Evolutionary conservation across 2,329 filamentous ascomycete genomes (phyloP).

Genomic region (Taxawa tesnikishii): DNA sequence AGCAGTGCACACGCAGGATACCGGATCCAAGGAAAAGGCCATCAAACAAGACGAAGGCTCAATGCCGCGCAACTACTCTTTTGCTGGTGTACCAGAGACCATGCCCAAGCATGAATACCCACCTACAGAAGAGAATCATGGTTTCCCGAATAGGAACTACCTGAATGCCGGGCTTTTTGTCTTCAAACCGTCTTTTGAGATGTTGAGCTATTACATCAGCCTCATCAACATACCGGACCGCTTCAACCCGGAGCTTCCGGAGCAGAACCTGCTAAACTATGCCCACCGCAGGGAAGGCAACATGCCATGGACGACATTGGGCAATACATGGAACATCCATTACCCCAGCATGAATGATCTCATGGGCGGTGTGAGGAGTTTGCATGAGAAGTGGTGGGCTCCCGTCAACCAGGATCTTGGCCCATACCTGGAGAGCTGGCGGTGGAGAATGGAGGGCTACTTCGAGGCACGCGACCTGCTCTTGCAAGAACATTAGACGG

Average conservation of each 20-base stretch:
- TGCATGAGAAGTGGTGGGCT: constrained; percentile 30
- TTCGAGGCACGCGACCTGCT: constrained; percentile 18
- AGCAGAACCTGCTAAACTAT: constrained; percentile 24
- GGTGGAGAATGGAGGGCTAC: constrained; percentile 24
- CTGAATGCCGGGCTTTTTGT: constrained; percentile 24
- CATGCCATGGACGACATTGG: constrained; percentile 27
- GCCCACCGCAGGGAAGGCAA: constrained; percentile 23
- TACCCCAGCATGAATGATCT: constrained; percentile 23
- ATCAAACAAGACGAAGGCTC: constrained; percentile 15
- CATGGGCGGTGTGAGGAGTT: constrained; percentile 20
- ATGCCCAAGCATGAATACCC: constrained; percentile 19
- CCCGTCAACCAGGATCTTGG: constrained; percentile 19
- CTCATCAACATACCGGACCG: constrained; percentile 15
- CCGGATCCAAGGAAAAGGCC: constrained; percentile 9
- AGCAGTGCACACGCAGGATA: constrained; percentile 14
- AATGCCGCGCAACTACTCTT: constrained; percentile 19
- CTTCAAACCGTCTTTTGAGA: constrained; percentile 14
- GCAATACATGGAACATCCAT: constrained; percentile 25
- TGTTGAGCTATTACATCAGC: constrained; percentile 20
- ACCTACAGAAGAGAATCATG: constrained; percentile 14
- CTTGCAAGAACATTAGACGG: no score
- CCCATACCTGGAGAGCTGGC: constrained; percentile 17
- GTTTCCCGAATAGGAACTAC: constrained; percentile 15
- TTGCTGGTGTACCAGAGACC: constrained; percentile 19
- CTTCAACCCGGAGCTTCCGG: constrained; percentile 20